Percentiles rank a stretch among this genome's conserved stretches.
phyloP scores from a whole-genome alignment of 176 grass and related monocot genomes.

The Coix lacrymajobi region DNA sequence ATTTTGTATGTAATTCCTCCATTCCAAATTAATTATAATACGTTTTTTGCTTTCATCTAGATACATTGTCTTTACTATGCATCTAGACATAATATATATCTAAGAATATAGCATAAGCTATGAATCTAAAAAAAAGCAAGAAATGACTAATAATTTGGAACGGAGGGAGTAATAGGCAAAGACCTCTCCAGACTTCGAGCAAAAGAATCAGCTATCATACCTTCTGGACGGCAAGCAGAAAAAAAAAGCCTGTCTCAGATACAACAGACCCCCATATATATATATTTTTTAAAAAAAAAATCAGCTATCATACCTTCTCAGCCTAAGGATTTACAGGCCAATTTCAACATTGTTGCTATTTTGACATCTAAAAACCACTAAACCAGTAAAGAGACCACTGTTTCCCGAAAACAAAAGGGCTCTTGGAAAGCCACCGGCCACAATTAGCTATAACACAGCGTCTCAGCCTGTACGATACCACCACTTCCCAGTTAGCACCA shows the following conservation, averaged over 20 bases:
- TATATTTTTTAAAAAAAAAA: not conserved
- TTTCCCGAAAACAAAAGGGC: not conserved
- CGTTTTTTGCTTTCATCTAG: not conserved
- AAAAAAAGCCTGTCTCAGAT: conserved; percentile 34
- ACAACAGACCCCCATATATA: conserved; percentile 13
- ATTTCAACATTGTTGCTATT: not conserved
- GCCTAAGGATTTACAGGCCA: not conserved
- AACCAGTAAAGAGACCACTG: not conserved
- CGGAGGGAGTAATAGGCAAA: not conserved
- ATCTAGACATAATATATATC: not conserved
- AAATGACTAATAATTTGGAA: not conserved
- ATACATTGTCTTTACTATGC: not conserved
- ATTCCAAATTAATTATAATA: not conserved
- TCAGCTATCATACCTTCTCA: not conserved
- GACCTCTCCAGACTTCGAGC: not conserved
- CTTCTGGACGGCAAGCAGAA: conserved; percentile 26
- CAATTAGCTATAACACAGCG: conserved; percentile 5
- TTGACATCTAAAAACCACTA: not conserved
- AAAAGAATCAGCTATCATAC: no score
- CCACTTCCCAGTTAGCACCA: not conserved
- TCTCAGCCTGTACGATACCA: conserved; percentile 16
- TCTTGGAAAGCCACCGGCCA: not conserved
- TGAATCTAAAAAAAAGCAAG: not conserved
- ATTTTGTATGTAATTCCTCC: not conserved
- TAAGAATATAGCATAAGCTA: not conserved